Evolutionary conservation across 164 flowering plant genomes (phyloP).

Genomic region (Macadamia tetraphylla): DNA sequence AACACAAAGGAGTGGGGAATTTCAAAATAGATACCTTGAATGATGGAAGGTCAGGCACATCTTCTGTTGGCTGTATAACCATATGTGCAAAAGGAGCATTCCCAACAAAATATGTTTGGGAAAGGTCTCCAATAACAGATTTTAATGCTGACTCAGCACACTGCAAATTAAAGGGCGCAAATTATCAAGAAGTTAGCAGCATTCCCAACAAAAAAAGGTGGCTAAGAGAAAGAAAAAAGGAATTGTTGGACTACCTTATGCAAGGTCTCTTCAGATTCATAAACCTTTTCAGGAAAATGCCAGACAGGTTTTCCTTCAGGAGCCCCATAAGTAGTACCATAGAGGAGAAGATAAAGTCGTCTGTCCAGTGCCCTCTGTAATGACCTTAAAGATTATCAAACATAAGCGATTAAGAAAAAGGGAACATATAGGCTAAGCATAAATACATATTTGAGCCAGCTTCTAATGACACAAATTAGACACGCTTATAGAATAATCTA

Average conservation of each 20-base stretch:
- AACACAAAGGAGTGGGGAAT: no score
- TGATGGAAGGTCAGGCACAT: conserved; percentile 24
- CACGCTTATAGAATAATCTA: no score
- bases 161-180: conserved; percentile 33
- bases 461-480: no score
- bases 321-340: conserved; percentile 51
- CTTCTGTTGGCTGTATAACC: conserved; percentile 46
- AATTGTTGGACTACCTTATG: conserved; percentile 48
- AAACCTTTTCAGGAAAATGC: conserved; percentile 94
- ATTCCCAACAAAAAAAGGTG: not conserved
- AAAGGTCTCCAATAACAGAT: conserved; percentile 82
- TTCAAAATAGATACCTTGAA: conserved; percentile 51
- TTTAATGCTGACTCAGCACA: conserved; percentile 93
- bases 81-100: conserved; percentile 95
- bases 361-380: conserved; percentile 87
- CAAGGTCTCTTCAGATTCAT: conserved; percentile 73
- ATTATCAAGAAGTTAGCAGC: not conserved
- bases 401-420: not conserved
- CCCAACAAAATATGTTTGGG: conserved; percentile 89
- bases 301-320: conserved; percentile 65
- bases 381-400: conserved; percentile 45
- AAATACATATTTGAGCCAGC: no score
- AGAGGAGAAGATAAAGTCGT: conserved; percentile 81
- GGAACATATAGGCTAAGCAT: not conserved
- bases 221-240: not conserved